These are phyloP conservation scores for Ophiocordyceps camponoti-leonardi DNA, from an alignment of 2,329 filamentous ascomycete genomes.

Conservation along the genomic window DNA sequence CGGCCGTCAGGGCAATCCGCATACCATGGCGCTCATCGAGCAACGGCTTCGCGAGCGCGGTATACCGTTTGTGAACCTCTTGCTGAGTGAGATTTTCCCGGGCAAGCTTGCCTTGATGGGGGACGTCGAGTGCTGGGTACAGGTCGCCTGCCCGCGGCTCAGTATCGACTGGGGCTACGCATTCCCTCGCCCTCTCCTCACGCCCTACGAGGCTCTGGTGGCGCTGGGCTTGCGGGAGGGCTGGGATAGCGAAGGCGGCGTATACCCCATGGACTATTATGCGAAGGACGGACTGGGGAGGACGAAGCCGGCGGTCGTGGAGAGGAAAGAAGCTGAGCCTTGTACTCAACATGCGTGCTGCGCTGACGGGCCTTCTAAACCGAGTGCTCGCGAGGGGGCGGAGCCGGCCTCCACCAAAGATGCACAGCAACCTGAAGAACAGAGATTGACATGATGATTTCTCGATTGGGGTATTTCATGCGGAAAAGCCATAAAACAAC, in stretches of 20 bases:
- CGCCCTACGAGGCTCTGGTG: constrained; percentile 87
- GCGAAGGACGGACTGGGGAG: constrained; percentile 78
- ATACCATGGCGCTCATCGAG: constrained; percentile 81
- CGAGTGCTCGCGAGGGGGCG: neutral
- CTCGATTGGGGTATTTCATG: neutral
- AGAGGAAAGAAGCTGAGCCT: neutral
- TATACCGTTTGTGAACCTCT: constrained; percentile 67
- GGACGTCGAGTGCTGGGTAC: constrained; percentile 95
- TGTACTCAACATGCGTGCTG: too few relatives aligned
- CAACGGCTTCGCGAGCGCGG: constrained; percentile 50
- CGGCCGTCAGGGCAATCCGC: constrained; percentile 85
- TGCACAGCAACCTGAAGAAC: neutral
- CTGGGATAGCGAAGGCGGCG: constrained; percentile 42
- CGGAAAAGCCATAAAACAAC: neutral
- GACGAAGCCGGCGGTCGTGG: constrained; percentile 34
- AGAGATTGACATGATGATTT: neutral
- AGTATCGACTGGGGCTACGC: constrained; percentile 99
- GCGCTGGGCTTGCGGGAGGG: constrained; percentile 66
- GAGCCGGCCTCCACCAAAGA: neutral
- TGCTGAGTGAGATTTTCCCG: constrained; percentile 91
- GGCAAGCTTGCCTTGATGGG: constrained; percentile 86
- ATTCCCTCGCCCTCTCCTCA: constrained; percentile 73
- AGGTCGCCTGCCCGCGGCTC: constrained; percentile 88
- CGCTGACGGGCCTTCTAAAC: too few relatives aligned
- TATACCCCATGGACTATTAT: constrained; percentile 98